These are phyloP conservation scores for Penicillium sclerotiorum DNA, from an alignment of 2,329 filamentous ascomycete species.

Conservation along the genomic window DNA sequence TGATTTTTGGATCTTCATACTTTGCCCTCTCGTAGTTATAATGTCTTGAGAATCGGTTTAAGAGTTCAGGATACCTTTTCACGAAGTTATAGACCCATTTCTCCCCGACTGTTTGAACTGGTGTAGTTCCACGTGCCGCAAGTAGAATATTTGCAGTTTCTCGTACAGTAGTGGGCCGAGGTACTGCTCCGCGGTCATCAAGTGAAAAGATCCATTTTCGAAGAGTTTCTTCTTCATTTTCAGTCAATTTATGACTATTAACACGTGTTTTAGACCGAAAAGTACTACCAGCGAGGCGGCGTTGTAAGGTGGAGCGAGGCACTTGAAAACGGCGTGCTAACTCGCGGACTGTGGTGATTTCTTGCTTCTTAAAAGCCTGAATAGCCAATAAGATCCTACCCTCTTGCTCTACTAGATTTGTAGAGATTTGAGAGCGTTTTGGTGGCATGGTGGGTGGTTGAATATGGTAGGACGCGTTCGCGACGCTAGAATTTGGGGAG, in stretches of 20 bases:
- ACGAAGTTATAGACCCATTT: no score
- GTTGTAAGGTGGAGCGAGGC: neutral
- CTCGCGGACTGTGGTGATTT: neutral
- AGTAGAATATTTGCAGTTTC: conserved; percentile 6
- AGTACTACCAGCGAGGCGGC: neutral
- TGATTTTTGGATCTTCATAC: no score
- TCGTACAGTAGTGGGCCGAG: neutral
- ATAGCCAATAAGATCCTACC: conserved; percentile 3
- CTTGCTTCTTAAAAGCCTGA: neutral
- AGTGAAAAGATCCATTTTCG: no score
- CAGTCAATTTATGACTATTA: no score
- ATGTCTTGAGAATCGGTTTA: no score
- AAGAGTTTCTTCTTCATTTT: no score
- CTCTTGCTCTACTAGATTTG: neutral
- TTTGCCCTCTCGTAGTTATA: no score
- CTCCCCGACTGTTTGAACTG: no score
- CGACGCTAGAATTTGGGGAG: neutral
- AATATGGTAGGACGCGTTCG: no score
- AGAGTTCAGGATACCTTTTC: no score
- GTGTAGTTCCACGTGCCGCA: no score
- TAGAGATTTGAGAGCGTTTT: neutral
- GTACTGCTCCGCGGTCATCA: neutral
- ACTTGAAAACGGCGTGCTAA: neutral
- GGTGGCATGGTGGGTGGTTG: no score
- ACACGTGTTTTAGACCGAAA: neutral